Evolutionary conservation across 2,329 filamentous ascomycete species (phyloP).

Genomic region (Microcyclospora tardicrescens): DNA sequence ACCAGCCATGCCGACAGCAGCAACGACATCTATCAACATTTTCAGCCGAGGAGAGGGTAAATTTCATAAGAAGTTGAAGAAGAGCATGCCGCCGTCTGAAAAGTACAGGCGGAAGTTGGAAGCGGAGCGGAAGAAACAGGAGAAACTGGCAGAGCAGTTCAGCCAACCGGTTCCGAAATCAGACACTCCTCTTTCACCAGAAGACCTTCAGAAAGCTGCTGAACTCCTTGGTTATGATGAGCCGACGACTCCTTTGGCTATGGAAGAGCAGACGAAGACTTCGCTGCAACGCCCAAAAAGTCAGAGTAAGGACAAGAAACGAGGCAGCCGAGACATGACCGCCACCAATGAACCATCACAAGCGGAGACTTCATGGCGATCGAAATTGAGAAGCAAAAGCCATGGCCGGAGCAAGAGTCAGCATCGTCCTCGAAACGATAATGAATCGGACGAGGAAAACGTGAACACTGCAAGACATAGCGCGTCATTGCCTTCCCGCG

Average conservation of each 20-base stretch:
- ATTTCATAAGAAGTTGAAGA: constrained; percentile 19
- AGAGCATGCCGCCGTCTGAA: constrained; percentile 17
- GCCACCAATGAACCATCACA: constrained; percentile 4
- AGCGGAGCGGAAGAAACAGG: constrained; percentile 2
- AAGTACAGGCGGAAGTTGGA: constrained; percentile 9
- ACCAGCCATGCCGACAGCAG: no score
- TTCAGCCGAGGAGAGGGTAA: constrained; percentile 1
- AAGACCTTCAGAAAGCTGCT: no score
- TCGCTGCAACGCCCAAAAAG: constrained; percentile 4
- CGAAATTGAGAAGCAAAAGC: constrained; percentile 11
- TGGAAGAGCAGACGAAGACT: no score
- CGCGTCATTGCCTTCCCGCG: no score
- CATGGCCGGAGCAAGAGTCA: constrained; percentile 9
- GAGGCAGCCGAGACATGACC: constrained; percentile 7
- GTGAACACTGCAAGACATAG: no score
- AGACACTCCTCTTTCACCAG: no score
- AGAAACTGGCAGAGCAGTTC: neutral
- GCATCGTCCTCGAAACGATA: neutral
- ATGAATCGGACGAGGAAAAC: no score
- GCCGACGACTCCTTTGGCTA: no score
- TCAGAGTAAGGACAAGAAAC: constrained; percentile 15
- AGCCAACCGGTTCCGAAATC: no score
- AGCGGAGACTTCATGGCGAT: constrained; percentile 2
- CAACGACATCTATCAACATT: no score
- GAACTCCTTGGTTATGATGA: no score